These are phyloP conservation scores for Pyrenophora teres DNA, from an alignment of 2,329 filamentous ascomycete species.

Conservation along the genomic window DNA sequence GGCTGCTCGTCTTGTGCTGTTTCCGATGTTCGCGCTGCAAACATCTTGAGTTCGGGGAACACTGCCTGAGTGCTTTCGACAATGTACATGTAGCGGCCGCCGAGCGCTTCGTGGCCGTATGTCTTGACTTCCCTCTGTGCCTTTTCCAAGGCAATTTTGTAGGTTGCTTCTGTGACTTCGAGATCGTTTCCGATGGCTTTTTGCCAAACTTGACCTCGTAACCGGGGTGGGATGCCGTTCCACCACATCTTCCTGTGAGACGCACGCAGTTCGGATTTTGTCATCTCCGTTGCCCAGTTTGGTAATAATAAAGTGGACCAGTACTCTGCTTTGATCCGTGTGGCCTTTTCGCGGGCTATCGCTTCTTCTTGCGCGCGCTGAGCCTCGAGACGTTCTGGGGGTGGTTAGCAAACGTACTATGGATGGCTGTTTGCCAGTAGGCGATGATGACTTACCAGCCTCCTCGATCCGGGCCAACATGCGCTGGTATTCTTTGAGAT, in stretches of 20 bases:
- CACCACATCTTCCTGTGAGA: conserved; percentile 74
- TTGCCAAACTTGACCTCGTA: conserved; percentile 71
- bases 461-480: conserved; percentile 73
- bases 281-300: conserved; percentile 73
- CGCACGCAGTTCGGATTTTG: conserved; percentile 38
- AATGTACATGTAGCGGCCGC: conserved; percentile 34
- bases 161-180: conserved; percentile 69
- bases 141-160: conserved; percentile 70
- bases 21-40: conserved; percentile 54
- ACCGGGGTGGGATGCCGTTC: conserved; percentile 74
- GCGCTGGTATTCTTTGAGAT: conserved; percentile 81
- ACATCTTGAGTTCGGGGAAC: conserved; percentile 75
- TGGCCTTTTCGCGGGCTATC: conserved; percentile 57
- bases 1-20: conserved; percentile 58
- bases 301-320: conserved; percentile 80
- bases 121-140: conserved; percentile 61
- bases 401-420: conserved; percentile 16
- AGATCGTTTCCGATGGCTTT: conserved; percentile 75
- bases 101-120: conserved; percentile 57
- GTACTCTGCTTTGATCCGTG: conserved; percentile 58
- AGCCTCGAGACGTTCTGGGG: conserved; percentile 38
- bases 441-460: conserved; percentile 51
- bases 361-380: conserved; percentile 55
- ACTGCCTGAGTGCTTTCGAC: conserved; percentile 65
- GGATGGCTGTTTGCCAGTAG: neutral